A percentile compares a stretch with the other conserved stretches of the same genome.
These are phyloP conservation scores for Dictyostelium citrinum DNA, from an alignment of 78 protist species.

Conservation along the genomic window DNA sequence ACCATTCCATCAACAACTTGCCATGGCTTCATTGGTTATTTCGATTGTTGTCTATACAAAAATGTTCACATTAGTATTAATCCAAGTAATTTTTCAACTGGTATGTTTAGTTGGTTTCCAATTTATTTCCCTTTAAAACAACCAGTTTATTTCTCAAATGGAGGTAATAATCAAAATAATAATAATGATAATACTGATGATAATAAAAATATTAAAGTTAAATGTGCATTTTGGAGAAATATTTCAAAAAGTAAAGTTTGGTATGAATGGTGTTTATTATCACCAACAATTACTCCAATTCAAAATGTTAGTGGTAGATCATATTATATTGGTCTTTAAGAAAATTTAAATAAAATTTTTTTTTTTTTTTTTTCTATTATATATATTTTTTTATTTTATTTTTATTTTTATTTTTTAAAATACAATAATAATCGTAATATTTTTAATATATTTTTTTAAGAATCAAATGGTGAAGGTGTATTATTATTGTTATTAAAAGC, in stretches of 20 bases:
- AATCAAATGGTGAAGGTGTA: conserved; percentile 1
- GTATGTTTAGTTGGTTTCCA: conserved; percentile 98
- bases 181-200: neutral
- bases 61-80: conserved; percentile 87
- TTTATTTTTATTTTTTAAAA: neutral
- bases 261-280: conserved; percentile 95
- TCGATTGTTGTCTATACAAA: conserved; percentile 91
- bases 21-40: conserved; percentile 98
- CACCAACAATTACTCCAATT: conserved; percentile 81
- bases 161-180: neutral
- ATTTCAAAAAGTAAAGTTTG: conserved; percentile 83
- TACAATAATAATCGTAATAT: neutral
- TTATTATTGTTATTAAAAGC: neutral
- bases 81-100: conserved; percentile 91
- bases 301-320: conserved; percentile 93
- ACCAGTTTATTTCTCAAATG: conserved; percentile 12
- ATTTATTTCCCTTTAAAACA: conserved; percentile 92
- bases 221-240: conserved; percentile 79
- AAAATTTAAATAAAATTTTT: too few relatives aligned
- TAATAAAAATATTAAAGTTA: neutral
- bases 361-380: too few relatives aligned
- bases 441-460: neutral
- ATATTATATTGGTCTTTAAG: conserved; percentile 88
- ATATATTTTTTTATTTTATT: neutral
- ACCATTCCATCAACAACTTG: conserved; percentile 22